phyloP scores from a whole-genome alignment of 1,139 yeast genomes.

The Protomyces lactucae-debilis region DNA sequence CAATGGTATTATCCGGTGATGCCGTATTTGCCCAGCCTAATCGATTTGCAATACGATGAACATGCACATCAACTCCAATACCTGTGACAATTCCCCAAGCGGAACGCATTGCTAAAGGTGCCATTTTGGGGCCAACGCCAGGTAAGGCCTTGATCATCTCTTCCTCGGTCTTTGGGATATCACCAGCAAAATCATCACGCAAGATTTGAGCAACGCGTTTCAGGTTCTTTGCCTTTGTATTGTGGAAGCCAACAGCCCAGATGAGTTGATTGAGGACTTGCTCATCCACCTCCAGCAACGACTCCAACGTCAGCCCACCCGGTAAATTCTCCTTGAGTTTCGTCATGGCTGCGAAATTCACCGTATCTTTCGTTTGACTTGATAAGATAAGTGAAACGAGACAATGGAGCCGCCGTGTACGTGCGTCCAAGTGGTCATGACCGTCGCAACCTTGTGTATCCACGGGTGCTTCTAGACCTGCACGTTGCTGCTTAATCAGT shows the following conservation, averaged over 20 bases:
- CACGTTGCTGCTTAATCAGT: constrained; percentile 51
- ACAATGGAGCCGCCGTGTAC: constrained; percentile 33
- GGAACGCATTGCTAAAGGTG: constrained; percentile 67
- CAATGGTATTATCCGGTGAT: constrained; percentile 54
- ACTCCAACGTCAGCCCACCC: constrained; percentile 38
- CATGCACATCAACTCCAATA: constrained; percentile 91
- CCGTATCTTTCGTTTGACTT: constrained; percentile 88
- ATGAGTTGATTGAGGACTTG: constrained; percentile 59
- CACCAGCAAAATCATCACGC: constrained; percentile 52
- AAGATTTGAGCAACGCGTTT: constrained; percentile 58
- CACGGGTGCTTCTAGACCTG: constrained; percentile 59
- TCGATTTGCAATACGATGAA: constrained; percentile 64
- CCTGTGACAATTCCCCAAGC: constrained; percentile 76
- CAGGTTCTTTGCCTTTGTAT: constrained; percentile 67
- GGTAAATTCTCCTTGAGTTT: constrained; percentile 50
- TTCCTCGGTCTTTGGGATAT: constrained; percentile 57
- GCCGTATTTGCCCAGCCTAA: constrained; percentile 50
- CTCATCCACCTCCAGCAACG: constrained; percentile 51
- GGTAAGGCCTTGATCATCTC: constrained; percentile 60
- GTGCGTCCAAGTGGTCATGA: constrained; percentile 41
- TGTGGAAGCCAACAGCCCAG: constrained; percentile 82
- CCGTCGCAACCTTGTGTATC: constrained; percentile 90
- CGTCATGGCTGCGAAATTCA: constrained; percentile 67
- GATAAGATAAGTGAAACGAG: constrained; percentile 44
- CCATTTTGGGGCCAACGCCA: constrained; percentile 98